Evolutionary conservation across 345 rosid genomes (phyloP).

Genomic region (Iberis pinnata): DNA sequence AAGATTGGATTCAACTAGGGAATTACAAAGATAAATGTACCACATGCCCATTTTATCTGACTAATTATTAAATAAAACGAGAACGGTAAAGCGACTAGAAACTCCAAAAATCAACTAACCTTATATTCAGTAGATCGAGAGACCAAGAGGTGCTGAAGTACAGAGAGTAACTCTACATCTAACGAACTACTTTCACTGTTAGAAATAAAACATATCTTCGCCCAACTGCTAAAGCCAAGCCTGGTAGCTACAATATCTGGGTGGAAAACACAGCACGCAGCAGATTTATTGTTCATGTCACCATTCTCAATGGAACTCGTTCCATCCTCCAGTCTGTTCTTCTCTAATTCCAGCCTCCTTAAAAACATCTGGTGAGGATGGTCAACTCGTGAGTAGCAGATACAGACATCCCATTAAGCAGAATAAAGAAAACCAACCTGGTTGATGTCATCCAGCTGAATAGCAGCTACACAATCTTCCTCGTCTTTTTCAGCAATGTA

Average conservation of each 20-base stretch:
- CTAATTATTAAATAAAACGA: not conserved
- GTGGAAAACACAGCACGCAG: conserved; percentile 45
- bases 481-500: conserved; percentile 41
- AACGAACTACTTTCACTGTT: conserved; percentile 58
- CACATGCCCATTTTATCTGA: conserved; percentile 1
- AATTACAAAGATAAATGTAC: not conserved
- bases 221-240: conserved; percentile 50
- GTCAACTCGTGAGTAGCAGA: conserved; percentile 10
- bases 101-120: conserved; percentile 37
- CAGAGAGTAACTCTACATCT: conserved; percentile 59
- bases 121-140: conserved; percentile 34
- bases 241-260: conserved; percentile 47
- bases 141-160: conserved; percentile 49
- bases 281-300: conserved; percentile 25
- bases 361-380: conserved; percentile 50
- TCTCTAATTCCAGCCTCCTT: conserved; percentile 57
- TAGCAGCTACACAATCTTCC: conserved; percentile 35
- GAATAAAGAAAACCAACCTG: conserved; percentile 44
- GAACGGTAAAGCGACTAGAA: not conserved
- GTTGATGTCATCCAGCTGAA: conserved; percentile 53
- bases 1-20: not conserved
- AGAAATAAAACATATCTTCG: conserved; percentile 43
- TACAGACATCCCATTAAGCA: not conserved
- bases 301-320: conserved; percentile 26
- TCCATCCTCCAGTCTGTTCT: conserved; percentile 36